phyloP scores from a whole-genome alignment of 345 rosid species.

The Eucalyptus marginata region DNA sequence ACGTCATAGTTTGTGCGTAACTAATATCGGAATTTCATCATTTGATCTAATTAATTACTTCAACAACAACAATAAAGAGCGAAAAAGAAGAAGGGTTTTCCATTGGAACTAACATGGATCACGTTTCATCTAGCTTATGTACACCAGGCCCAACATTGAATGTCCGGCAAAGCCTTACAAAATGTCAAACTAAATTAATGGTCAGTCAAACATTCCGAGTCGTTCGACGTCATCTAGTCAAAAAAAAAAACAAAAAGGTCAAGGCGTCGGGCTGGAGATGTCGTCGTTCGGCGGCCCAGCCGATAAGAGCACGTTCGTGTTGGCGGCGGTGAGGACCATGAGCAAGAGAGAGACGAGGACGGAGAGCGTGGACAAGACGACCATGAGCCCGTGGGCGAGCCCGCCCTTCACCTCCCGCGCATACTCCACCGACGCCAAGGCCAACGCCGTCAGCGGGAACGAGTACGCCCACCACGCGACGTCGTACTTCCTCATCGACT shows the following conservation, averaged over 20 bases:
- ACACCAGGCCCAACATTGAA: not conserved
- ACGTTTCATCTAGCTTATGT: not conserved
- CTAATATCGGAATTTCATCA: not conserved
- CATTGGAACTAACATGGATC: not conserved
- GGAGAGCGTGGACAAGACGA: conserved; percentile 11
- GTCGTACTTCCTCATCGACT: conserved; percentile 23
- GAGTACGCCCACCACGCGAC: conserved; percentile 38
- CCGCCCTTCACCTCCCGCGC: conserved; percentile 15
- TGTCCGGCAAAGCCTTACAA: not conserved
- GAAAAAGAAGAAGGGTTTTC: not conserved
- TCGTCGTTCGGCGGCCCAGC: not conserved
- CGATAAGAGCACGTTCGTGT: not conserved
- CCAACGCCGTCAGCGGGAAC: conserved; percentile 19
- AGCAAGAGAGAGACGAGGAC: conserved; percentile 7
- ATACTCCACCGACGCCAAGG: conserved; percentile 15
- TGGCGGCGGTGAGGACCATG: conserved; percentile 2
- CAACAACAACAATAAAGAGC: not conserved
- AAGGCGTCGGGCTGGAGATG: not conserved
- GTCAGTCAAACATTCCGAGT: not conserved
- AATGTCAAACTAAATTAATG: not conserved
- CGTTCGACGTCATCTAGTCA: not conserved
- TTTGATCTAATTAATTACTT: not conserved
- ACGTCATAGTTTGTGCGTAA: not conserved
- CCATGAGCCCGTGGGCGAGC: conserved; percentile 7
- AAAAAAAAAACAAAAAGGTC: not conserved